Base-by-base conservation (phyloP, 345 rosid species). In the Gynandropsis gynandra region DNA sequence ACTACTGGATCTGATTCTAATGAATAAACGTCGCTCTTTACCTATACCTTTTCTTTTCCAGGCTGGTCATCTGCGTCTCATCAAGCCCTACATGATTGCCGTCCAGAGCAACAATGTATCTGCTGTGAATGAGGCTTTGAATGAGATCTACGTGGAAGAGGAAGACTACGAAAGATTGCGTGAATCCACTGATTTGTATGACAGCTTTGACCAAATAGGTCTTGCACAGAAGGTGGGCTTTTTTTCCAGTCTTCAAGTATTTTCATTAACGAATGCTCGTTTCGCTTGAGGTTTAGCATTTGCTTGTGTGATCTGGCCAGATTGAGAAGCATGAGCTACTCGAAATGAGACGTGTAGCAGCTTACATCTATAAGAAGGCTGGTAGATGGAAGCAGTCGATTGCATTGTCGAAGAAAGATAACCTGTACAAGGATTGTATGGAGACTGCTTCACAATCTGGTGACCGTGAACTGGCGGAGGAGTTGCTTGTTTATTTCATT, bases 281-380 rank as follows among this genome's bases (percentile, higher is more conserved):
- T 24, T 24, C 29, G 38, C 17, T 14, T 32, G 29, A 19, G 42
- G 11, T 4, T 16, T 42, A 10, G 31, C 19, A 19, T 66, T 53
- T 53, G 10, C 27, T 41, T 56, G 50, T 54, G 51, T 54, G 63
- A 31, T 49, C 34, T 19, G 17, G 53, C 47, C 81, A 90, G 98
- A 84, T 87, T 47, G 98, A 90, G 87, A 90, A 90, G 66, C 98
- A 90, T 29, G 98, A 90, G 77, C 96, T 90, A 60, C 80, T 90
- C 54, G 98, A 90, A 69, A 90, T 90, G 96, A 82, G 98, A 64
- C 96, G 98, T n/a, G 98, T 90, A 58, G 97, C 97, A 62, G 97
- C 98, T 41, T 92, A 92, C 58, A 87, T 92, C 33, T 92, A 92
- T 76, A 92, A 92, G 61, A 92, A 92, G 73, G 98, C 97, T 0